A percentile compares a stretch with the other conserved stretches of the same genome.
These are phyloP conservation scores for Fistulinella staudtii DNA, from an alignment of 1,284 basidiomycete species.

Conservation along the genomic window DNA sequence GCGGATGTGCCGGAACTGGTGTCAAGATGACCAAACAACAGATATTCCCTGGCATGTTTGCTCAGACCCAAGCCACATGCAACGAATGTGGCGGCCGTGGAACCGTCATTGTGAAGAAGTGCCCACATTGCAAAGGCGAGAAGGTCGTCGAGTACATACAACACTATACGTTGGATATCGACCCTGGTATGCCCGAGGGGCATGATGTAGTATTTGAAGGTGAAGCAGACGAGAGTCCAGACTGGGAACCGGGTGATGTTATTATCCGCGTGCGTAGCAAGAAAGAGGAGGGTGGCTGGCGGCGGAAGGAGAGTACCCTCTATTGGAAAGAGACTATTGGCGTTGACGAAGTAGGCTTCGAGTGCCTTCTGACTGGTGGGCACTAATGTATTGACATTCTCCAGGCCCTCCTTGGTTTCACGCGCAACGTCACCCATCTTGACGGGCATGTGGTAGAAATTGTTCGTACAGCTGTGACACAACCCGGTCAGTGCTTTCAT, in stretches of 20 bases:
- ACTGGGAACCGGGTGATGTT: slow-evolving; percentile 91
- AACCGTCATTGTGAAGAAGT: slow-evolving; percentile 68
- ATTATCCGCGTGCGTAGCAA: slow-evolving; percentile 77
- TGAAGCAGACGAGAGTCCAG: slow-evolving; percentile 89
- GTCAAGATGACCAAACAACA: slow-evolving; percentile 85
- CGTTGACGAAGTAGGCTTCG: slow-evolving; percentile 75
- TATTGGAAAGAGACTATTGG: slow-evolving; percentile 90
- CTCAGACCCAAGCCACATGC: slow-evolving; percentile 75
- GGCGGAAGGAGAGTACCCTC: slow-evolving; percentile 82
- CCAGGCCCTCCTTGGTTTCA: slow-evolving; percentile 79
- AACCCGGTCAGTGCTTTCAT: slow-evolving; percentile 64
- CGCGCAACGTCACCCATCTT: slow-evolving; percentile 82
- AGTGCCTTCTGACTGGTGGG: not conserved
- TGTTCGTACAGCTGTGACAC: slow-evolving; percentile 74
- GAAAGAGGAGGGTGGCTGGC: slow-evolving; percentile 75
- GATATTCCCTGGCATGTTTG: slow-evolving; percentile 94
- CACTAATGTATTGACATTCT: not conserved
- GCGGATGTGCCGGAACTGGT: slow-evolving; percentile 79
- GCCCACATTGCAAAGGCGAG: slow-evolving; percentile 77
- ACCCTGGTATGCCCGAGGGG: slow-evolving; percentile 87
- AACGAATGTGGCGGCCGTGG: slow-evolving; percentile 83
- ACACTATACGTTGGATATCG: slow-evolving; percentile 76
- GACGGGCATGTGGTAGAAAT: slow-evolving; percentile 82
- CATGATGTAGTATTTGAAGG: slow-evolving; percentile 90
- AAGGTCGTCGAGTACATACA: slow-evolving; percentile 84